Base-by-base conservation (phyloP, 2,329 filamentous ascomycete species). In the Arthrobotrys iridis region DNA sequence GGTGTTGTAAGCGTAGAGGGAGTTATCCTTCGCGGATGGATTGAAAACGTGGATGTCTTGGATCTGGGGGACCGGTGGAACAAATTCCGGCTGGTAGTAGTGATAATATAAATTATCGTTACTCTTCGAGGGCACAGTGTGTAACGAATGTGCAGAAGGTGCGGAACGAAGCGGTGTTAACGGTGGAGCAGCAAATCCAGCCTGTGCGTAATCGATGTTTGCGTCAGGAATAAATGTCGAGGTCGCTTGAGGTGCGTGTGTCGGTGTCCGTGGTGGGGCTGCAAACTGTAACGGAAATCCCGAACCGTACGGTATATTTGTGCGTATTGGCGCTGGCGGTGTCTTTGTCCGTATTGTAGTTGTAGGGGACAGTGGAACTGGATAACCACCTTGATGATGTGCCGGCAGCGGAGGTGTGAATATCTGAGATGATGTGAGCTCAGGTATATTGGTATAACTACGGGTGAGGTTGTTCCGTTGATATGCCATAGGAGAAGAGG, bases 1-100 rank as follows among this genome's bases (percentile, higher is more conserved):
- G 30, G 64, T 71, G 48, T 76, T 76, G 28, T 65, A 67, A 6
- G 64, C 65, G 60, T 60, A 62, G 22, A 76, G 45, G 1, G 72
- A 70, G 35, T 70, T 76, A 48, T 76, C 72, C 45, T 76, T 70
- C 8, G 26, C 15, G 10, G 65, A 70, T 28, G 72, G 66, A 15
- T 66, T 76, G 50, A 76, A 76, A 18, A 76, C 65, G 72, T 76
- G 72, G 72, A 76, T 76, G 37, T 76, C 72, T 26, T 76, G 72
- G 26, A 76, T 66, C 28, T 71, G 64, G 5, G 72, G 72, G 24
- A 76, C 72, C 13, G 72, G 72, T n/a, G 72, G 72, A 20, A 76
- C 35, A 2, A 43, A 50, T 4, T 76, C 64, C 1, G 46, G 72
- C 30, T 59, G 72, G 5, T 45, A 43, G 60, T 71, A 76, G 50